Evolutionary conservation across 192 early-diverging fungal species (phyloP).

Genomic region (Rhizophlyctis rosea): DNA sequence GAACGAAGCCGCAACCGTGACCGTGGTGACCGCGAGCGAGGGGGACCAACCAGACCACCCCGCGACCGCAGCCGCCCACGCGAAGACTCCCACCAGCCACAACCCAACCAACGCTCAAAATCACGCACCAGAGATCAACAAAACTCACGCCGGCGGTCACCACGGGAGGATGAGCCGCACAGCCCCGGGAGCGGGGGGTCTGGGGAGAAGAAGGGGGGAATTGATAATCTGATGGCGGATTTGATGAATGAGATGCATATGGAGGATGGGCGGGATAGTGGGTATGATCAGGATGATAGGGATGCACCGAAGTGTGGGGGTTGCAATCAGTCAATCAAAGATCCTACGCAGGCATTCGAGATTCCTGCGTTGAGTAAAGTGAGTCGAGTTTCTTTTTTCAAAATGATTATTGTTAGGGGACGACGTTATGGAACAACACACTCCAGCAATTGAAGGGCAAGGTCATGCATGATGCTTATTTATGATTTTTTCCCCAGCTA

Average conservation of each 20-base stretch:
- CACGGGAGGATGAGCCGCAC: neutral
- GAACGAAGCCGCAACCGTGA: no score
- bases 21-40: neutral
- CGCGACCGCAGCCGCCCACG: neutral
- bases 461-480: neutral
- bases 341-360: conserved; percentile 26
- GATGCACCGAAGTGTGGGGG: conserved; percentile 19
- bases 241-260: conserved; percentile 38
- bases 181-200: neutral
- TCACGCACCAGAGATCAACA: neutral
- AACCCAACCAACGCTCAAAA: neutral
- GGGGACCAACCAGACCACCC: neutral
- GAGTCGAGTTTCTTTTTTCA: conserved; percentile 20
- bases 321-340: conserved; percentile 22
- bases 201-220: neutral
- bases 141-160: neutral
- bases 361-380: conserved; percentile 26
- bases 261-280: conserved; percentile 15
- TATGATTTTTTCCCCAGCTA: conserved; percentile 23
- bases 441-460: no score
- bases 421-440: no score
- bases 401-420: no score
- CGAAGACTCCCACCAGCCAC: no score
- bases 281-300: neutral
- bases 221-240: conserved; percentile 43